These are phyloP conservation scores for Ascoidea asiatica DNA, from an alignment of 805 yeast species.

Conservation along the genomic window DNA sequence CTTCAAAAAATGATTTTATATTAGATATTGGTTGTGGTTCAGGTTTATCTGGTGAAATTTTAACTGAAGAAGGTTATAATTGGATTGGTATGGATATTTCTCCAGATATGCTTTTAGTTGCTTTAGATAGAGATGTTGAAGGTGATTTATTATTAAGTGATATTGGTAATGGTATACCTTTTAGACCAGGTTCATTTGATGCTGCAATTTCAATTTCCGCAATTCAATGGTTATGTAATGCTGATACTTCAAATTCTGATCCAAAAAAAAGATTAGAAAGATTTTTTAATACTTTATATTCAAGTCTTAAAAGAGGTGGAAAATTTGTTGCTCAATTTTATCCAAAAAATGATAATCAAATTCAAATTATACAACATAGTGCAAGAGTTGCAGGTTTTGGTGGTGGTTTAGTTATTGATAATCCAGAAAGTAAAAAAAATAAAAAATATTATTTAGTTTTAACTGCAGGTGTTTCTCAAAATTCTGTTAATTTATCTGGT, in stretches of 20 bases:
- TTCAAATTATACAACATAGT: slow-evolving; percentile 60
- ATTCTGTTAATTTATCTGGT: slow-evolving; percentile 63
- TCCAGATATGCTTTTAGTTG: slow-evolving; percentile 92
- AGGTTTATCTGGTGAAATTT: slow-evolving; percentile 87
- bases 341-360: slow-evolving; percentile 82
- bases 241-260: slow-evolving; percentile 70
- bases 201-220: slow-evolving; percentile 93
- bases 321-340: slow-evolving; percentile 96
- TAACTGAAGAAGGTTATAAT: slow-evolving; percentile 83
- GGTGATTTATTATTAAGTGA: slow-evolving; percentile 89
- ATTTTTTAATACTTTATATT: slow-evolving; percentile 81
- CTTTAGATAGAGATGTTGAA: slow-evolving; percentile 80
- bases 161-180: slow-evolving; percentile 90
- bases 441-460: slow-evolving; percentile 84
- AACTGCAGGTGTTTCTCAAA: slow-evolving; percentile 72
- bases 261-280: slow-evolving; percentile 71
- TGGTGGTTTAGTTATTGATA: slow-evolving; percentile 90
- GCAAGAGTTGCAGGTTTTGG: slow-evolving; percentile 94
- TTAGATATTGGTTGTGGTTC: slow-evolving; percentile 97
- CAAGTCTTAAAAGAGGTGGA: slow-evolving; percentile 83
- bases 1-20: slow-evolving; percentile 44
- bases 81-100: slow-evolving; percentile 98
- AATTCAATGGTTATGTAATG: slow-evolving; percentile 96
- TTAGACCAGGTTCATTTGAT: slow-evolving; percentile 91
- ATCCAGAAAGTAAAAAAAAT: slow-evolving; percentile 84